Base-by-base conservation (phyloP, 2,329 filamentous ascomycete genomes). In the Penicillium sclerotigenum region DNA sequence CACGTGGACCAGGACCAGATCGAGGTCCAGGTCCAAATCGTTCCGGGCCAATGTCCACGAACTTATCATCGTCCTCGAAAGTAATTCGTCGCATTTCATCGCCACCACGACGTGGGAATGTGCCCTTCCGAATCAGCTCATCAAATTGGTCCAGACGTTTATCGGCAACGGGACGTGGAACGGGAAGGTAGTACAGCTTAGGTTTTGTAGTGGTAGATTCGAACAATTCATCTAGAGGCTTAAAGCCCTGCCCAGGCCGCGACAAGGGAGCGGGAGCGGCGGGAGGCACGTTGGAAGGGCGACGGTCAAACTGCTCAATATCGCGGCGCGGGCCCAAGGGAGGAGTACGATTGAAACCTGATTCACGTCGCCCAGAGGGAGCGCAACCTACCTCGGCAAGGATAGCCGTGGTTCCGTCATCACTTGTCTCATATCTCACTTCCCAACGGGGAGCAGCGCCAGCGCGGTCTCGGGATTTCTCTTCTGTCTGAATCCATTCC, bases 21-120 rank as follows among this genome's bases (percentile, higher is more conserved):
- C 53, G 55, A n/a, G 54, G 47, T 13, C 63, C 59, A 52, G 87
- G 84, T n/a, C 26, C 28, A 7, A 46, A 45, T 33, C 47, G 36
- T 69, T 91, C 89, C 16, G 84, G 84, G 14, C 88, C 89, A 52
- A 86, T 81, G 69, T 91, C 88, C 42, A 91, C 87, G 52, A 91
- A 84, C 6, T 73, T 68, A 57, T 86, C 83, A 0, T 79, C 80
- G 54, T 86, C 77, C 70, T 91, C 87, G 64, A 91, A 91, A 0
- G 86, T 87, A 69, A 90, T 91, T 31, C 88, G 80, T 68, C 89
- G 85, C 73, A 83, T 83, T 49, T 84, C 82, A 49, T 83, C 80
- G 16, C 74, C 75, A 14, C 76, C 73, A 14, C 66, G 69, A 31
- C 67, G 69, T 16, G 73, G 64, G 61, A 67, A 65, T 31, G 73